phyloP scores from a whole-genome alignment of 2,329 filamentous ascomycete species.

The Tolypocladium endophyticum region DNA sequence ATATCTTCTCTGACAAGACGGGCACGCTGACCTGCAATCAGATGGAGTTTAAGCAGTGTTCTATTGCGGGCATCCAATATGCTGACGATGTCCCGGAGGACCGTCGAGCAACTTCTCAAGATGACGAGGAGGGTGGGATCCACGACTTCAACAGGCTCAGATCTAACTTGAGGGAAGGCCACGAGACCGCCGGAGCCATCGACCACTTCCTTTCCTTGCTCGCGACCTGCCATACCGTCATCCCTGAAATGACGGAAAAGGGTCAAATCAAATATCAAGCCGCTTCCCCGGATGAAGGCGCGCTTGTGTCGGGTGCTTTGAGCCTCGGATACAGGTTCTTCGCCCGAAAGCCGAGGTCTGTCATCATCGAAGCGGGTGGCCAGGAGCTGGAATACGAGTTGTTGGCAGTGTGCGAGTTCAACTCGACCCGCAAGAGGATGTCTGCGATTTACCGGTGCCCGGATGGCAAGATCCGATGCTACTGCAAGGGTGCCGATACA shows the following conservation, averaged over 20 bases:
- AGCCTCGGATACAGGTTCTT: conserved; percentile 80
- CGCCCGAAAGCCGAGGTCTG: conserved; percentile 78
- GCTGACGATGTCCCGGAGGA: conserved; percentile 89
- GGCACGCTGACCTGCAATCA: conserved; percentile 95
- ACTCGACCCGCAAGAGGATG: conserved; percentile 89
- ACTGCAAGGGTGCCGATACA: conserved; percentile 94
- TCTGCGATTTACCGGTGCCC: conserved; percentile 94
- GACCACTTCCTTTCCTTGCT: conserved; percentile 82
- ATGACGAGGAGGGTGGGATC: conserved; percentile 73
- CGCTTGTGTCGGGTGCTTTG: conserved; percentile 86
- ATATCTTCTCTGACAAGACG: conserved; percentile 97
- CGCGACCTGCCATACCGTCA: conserved; percentile 91
- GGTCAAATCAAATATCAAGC: conserved; percentile 94
- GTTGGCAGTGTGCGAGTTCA: conserved; percentile 96
- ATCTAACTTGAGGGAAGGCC: conserved; percentile 52
- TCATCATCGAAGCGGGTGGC: conserved; percentile 70
- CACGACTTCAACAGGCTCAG: conserved; percentile 72
- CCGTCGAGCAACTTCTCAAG: conserved; percentile 65
- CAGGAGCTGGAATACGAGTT: conserved; percentile 75
- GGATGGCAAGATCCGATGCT: conserved; percentile 86
- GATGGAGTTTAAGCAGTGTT: conserved; percentile 97
- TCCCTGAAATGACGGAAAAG: conserved; percentile 76
- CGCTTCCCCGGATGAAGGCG: conserved; percentile 92
- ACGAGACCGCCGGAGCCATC: conserved; percentile 40
- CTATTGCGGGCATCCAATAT: conserved; percentile 89